A percentile compares a stretch with the other conserved stretches of the same genome.
These are phyloP conservation scores for Sugiyamaella sp. DNA, from an alignment of 1,139 yeast species.

Conservation along the genomic window DNA sequence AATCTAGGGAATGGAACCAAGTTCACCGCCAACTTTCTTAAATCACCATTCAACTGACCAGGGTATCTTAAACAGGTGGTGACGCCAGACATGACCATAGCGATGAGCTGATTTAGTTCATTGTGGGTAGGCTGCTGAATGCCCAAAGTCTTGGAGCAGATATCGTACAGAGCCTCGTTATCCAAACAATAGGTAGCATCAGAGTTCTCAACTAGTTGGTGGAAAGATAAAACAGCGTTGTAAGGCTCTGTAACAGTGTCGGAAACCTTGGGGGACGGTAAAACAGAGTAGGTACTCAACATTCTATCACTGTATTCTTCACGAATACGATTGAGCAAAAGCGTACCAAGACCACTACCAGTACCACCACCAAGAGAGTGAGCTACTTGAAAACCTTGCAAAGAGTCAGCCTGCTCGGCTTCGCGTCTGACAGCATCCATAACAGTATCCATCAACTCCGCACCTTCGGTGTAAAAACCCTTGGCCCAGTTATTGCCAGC, in stretches of 20 bases:
- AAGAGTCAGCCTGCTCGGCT: constrained; percentile 49
- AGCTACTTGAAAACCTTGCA: constrained; percentile 53
- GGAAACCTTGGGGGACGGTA: constrained; percentile 50
- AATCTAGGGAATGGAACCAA: constrained; percentile 52
- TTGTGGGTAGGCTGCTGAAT: constrained; percentile 46
- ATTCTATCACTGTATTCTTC: constrained; percentile 52
- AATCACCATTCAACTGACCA: constrained; percentile 51
- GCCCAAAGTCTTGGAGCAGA: constrained; percentile 47
- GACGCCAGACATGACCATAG: constrained; percentile 51
- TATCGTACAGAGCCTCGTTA: constrained; percentile 51
- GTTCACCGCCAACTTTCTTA: constrained; percentile 51
- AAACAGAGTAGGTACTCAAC: constrained; percentile 51
- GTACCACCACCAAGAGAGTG: constrained; percentile 54
- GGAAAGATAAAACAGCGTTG: constrained; percentile 48
- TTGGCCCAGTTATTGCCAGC: constrained; percentile 57
- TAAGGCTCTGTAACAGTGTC: constrained; percentile 52
- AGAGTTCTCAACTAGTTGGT: constrained; percentile 49
- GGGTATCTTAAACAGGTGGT: constrained; percentile 52
- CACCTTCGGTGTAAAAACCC: constrained; percentile 53
- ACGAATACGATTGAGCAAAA: constrained; percentile 45
- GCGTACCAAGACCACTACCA: constrained; percentile 51
- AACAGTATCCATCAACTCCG: constrained; percentile 50
- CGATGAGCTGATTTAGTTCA: constrained; percentile 48
- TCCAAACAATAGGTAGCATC: constrained; percentile 52
- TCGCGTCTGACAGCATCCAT: constrained; percentile 51